These are phyloP conservation scores for Termitomyces sp. DNA, from an alignment of 768 basidiomycete species.

Conservation along the genomic window DNA sequence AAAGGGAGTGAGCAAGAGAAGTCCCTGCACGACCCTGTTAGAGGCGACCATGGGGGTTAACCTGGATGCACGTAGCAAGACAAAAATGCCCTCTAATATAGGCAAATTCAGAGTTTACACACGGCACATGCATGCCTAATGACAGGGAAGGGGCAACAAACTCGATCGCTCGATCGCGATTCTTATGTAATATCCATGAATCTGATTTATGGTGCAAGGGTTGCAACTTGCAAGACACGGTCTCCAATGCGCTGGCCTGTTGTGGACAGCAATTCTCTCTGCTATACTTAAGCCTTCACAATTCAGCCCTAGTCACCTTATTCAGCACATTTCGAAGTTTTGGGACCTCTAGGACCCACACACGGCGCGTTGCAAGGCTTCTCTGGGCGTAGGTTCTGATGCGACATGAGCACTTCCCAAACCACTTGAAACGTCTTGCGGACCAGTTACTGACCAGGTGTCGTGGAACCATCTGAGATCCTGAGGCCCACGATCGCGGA, in stretches of 20 bases:
- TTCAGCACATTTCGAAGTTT: background rate
- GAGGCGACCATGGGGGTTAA: conserved; percentile 10
- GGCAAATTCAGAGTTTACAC: background rate
- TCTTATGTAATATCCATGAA: conserved; percentile 1
- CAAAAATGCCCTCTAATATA: background rate
- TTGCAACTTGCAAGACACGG: background rate
- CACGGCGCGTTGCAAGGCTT: background rate
- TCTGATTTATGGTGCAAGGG: background rate
- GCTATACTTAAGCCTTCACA: background rate
- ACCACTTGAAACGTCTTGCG: background rate
- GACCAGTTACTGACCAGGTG: conserved; percentile 1
- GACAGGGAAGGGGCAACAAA: background rate
- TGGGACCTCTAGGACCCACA: background rate
- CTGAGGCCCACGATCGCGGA: background rate
- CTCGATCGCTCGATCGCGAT: background rate
- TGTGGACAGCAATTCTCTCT: background rate
- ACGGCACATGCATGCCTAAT: background rate
- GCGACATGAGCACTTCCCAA: background rate
- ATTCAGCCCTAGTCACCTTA: background rate
- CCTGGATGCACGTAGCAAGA: background rate
- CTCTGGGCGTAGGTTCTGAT: background rate
- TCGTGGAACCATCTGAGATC: background rate
- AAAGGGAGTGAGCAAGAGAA: conserved; percentile 11
- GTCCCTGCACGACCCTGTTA: conserved; percentile 6
- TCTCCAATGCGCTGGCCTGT: background rate